Percentiles rank a stretch among this genome's conserved stretches.
Conservation (phyloP, 1,139 yeast species). For the Pichia sp. region DNA sequence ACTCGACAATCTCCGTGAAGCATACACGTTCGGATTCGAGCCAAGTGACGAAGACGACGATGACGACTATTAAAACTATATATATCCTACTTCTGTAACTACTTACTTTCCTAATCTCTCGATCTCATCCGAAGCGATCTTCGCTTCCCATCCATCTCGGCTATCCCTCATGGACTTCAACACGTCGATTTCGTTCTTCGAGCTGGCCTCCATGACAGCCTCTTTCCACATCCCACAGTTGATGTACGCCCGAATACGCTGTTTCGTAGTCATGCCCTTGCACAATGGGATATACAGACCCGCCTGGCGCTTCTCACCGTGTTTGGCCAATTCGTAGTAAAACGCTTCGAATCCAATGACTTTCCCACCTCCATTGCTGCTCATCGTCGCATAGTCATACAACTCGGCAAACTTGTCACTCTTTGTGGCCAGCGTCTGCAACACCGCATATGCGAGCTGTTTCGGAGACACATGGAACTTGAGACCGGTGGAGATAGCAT, state of each 20-base stretch:
- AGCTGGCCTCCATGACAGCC: conserved; percentile 63
- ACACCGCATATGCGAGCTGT: conserved; percentile 62
- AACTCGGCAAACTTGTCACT: conserved; percentile 58
- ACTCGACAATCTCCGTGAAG: conserved; percentile 46
- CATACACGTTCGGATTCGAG: conserved; percentile 58
- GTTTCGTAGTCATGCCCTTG: conserved; percentile 35
- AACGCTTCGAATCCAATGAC: conserved; percentile 68
- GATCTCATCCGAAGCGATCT: conserved; percentile 32
- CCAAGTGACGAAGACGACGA: conserved; percentile 17
- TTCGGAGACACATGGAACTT: conserved; percentile 63
- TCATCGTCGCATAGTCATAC: conserved; percentile 41
- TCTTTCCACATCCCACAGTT: conserved; percentile 50
- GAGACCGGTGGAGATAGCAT: conserved; percentile 54
- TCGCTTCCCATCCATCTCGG: conserved; percentile 33
- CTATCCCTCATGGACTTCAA: conserved; percentile 37
- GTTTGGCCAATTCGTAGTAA: conserved; percentile 49
- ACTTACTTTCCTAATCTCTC: conserved; percentile 22
- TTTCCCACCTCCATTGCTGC: conserved; percentile 59
- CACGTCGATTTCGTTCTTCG: conserved; percentile 48
- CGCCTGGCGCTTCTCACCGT: conserved; percentile 48
- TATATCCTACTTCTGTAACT: no score
- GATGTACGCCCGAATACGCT: conserved; percentile 49
- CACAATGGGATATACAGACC: conserved; percentile 39
- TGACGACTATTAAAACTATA: no score
- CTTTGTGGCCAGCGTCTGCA: conserved; percentile 48